Base-by-base conservation (phyloP, 2,329 filamentous ascomycete genomes). In the Septoria linicola region DNA sequence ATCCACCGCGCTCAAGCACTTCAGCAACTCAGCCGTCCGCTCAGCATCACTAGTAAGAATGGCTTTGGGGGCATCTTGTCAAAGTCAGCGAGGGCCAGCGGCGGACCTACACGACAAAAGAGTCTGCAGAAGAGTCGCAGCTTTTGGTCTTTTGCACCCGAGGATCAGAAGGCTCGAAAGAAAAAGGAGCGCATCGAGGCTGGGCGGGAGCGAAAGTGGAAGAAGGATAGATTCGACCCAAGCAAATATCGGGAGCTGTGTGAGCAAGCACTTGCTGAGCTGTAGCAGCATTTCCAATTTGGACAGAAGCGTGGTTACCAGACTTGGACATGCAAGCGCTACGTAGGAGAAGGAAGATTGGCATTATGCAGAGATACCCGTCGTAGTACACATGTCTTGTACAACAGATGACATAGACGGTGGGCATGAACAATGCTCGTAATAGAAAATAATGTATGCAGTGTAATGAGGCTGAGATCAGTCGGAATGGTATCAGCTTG, bases 231-330 rank as follows among this genome's bases (percentile, higher is more conserved):
- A 20, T 69, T 68, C 41, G 54, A 63, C 11, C 49, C 62, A 3
- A 46, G 42, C 30, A 62, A 39, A 41, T 69, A 66, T 47, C 44
- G 42, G 39, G 51, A 51, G 4, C 41, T 69, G 41, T 63, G 60
- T 35, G 64, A 65, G 41, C 49, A 50, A 34, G 66, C 66, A 8
- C 41, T 67, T 45, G 60, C 53, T 5, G 66, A 69, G 49, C 39
- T 69, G 44, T 67, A 41, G 49, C 30, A 35, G 30, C 31, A 4
- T 21, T 16, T 19, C 17, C 6, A 13, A 19, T 13, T 21, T 13
- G 11, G 8, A 8, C 17, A 3, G 36, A 19, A 21, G 16, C 5
- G 36, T 20, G 20, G 11, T 13, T 13, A 13, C 19, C 6, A 11
- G 17, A 10, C 10, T 21, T 39, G 36, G 4, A 39, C 36, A 21